A percentile compares a stretch with the other conserved stretches of the same genome.
Evolutionary conservation across 1,139 yeast genomes (phyloP).

Genomic region (Candida sp.): DNA sequence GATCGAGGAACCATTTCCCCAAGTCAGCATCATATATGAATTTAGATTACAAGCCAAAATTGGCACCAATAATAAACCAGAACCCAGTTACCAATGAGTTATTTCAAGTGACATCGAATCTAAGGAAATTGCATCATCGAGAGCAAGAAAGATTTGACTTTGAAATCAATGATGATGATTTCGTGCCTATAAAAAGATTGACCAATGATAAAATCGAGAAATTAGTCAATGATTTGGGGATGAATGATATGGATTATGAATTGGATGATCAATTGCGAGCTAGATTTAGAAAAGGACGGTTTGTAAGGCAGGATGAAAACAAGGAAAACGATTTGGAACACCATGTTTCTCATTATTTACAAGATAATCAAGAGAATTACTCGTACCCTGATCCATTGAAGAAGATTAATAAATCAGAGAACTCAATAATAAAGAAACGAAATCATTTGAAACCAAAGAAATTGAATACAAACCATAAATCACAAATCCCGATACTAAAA

Average conservation of each 20-base stretch:
- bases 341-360: constrained; percentile 25
- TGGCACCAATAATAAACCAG: constrained; percentile 12
- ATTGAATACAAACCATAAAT: constrained; percentile 3
- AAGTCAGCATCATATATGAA: constrained; percentile 1
- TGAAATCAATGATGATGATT: constrained; percentile 14
- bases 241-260: constrained; percentile 25
- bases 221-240: constrained; percentile 26
- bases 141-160: constrained; percentile 7
- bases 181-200: constrained; percentile 17
- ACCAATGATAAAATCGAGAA: constrained; percentile 37
- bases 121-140: constrained; percentile 8
- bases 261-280: constrained; percentile 48
- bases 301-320: constrained; percentile 15
- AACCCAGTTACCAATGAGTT: constrained; percentile 27
- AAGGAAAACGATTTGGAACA: constrained; percentile 25
- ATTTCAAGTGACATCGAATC: constrained; percentile 37
- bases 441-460: constrained; percentile 7
- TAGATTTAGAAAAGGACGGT: constrained; percentile 38
- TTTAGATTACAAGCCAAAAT: constrained; percentile 3
- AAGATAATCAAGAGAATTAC: constrained; percentile 34
- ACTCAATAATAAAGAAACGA: constrained; percentile 18
- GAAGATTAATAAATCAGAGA: constrained; percentile 16
- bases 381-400: constrained; percentile 25
- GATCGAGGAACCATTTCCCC: neutral
- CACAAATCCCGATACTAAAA: constrained; percentile 27